Evolutionary conservation across 83 land plant species (phyloP), one percentile per base, ranked within the genome.

Genomic region (Thuja plicata): DNA sequence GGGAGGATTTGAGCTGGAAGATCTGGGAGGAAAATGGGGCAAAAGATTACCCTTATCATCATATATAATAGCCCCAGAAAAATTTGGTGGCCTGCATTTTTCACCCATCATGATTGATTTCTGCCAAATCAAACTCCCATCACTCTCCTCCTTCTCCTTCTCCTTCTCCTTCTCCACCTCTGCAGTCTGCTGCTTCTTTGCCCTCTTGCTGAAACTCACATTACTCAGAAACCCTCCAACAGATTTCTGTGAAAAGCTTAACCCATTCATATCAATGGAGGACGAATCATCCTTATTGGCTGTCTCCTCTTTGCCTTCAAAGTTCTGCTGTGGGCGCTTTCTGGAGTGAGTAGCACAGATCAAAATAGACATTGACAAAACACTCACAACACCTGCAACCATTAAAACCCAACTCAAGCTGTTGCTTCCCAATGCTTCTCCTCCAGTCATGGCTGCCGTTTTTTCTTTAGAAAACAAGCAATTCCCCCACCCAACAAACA

Each of bases 21-120:
- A 74, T 34, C 78, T 74, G 78, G 78, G 38, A 34, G 78, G 78
- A 74, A 74, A 74, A 8, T 74, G 78, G 15, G 78, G 78, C 78
- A 74, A 74, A 3, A 74, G 38, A 34, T 74, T 74, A 74, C 78
- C 78, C 15, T 74, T 74, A 17, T 30, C 38, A 34, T 74, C 78
- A 34, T 74, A 74, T 24, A 74, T 32, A 74, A 74, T 74, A 10
- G 78, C 78, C 10, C 78, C 78, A 6, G 78, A 74, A 74, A 74
- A 74, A 74, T 74, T 74, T 2, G 78, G 78, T 10, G 78, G 78
- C 78, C 78, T 74, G 3, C 78, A 74, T 74, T 13, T 30, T 74
- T 74, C 78, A 2, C 78, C 78, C 78, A 74, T 74, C 78, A 74
- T 32, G 38, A 74, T 74, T 12, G 78, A 34, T 74, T 38, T 74